phyloP scores from a whole-genome alignment of 1,284 basidiomycete species.

The Pseudozyma sp. region DNA sequence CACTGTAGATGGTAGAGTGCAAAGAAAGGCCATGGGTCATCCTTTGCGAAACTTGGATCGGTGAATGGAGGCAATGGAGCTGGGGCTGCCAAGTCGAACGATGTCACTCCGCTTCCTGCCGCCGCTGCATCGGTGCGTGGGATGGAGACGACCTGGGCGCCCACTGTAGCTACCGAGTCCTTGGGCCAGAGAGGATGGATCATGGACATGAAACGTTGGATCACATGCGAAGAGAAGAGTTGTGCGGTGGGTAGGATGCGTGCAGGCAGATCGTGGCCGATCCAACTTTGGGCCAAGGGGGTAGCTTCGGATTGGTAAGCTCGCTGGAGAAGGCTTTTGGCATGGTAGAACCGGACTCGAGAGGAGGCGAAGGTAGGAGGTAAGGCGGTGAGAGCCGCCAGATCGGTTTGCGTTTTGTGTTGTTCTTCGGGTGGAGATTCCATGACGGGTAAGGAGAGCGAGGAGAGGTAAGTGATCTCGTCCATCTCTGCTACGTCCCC shows the following conservation, averaged over 20 bases:
- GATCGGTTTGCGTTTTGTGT: constrained; percentile 9
- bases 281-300: constrained; percentile 66
- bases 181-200: constrained; percentile 38
- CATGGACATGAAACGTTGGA: constrained; percentile 2
- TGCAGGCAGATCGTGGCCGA: constrained; percentile 69
- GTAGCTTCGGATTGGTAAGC: constrained; percentile 37
- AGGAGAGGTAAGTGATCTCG: constrained; percentile 36
- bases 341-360: constrained; percentile 25
- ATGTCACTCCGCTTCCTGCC: neutral
- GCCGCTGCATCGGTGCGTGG: neutral
- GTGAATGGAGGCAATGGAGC: constrained; percentile 43
- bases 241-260: constrained; percentile 58
- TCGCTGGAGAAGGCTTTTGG: constrained; percentile 42
- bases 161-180: neutral
- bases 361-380: constrained; percentile 41
- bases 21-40: constrained; percentile 55
- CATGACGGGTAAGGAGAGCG: constrained; percentile 39
- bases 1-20: constrained; percentile 58
- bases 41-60: constrained; percentile 44
- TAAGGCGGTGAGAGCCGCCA: constrained; percentile 6
- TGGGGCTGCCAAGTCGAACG: constrained; percentile 34
- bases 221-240: constrained; percentile 1
- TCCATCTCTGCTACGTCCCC: constrained; percentile 18
- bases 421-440: constrained; percentile 8
- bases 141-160: neutral